Evolutionary conservation across 2,329 filamentous ascomycete genomes (phyloP), one percentile per base, ranked within the genome.

Genomic region (Ophiosphaerella herpotricha): DNA sequence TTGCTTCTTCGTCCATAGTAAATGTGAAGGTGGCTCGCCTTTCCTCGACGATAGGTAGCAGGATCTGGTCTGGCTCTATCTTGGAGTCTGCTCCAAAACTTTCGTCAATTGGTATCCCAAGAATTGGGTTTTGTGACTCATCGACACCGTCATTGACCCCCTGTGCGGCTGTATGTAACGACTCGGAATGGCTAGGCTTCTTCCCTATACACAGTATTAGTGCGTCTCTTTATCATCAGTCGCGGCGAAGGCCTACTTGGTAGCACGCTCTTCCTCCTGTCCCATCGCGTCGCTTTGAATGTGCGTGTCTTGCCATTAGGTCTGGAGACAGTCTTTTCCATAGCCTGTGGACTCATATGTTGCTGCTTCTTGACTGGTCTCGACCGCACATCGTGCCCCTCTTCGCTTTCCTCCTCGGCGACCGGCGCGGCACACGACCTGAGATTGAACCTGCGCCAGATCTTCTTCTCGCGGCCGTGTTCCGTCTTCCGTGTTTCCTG

Each of bases 311-410:
- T 70, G 48, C 56, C 55, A 32, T 60, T 57, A 23, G 52, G 51
- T 24, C 37, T 50, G 3, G 52, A 42, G n/a, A 48, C 47, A 16
- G 60, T 58, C 46, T 65, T 67, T 39, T 66, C 64, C 58, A 68
- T 68, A 8, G 63, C 66, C 33, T 66, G 55, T 6, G 65, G 55
- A 54, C 73, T 63, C 70, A 64, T 57, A n/a, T 74, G 70, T 43
- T 71, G 68, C 51, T 74, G 64, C 55, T 74, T 77, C 68, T 80
- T 80, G 1, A 79, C 75, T 24, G 75, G 63, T 48, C 76, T 74
- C 43, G 68, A 61, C 5, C 71, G 74, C 29, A 71, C 72, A 52
- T 72, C 64, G 14, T 52, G 55, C 31, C 61, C 57, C 29, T 64
- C 60, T 11, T 63, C 64, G 8, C 60, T 53, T 6, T 59, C 54